A percentile compares a stretch with the other conserved stretches of the same genome.
Conservation (phyloP, 495 filamentous ascomycete species). For the Aspergillus campestris region DNA sequence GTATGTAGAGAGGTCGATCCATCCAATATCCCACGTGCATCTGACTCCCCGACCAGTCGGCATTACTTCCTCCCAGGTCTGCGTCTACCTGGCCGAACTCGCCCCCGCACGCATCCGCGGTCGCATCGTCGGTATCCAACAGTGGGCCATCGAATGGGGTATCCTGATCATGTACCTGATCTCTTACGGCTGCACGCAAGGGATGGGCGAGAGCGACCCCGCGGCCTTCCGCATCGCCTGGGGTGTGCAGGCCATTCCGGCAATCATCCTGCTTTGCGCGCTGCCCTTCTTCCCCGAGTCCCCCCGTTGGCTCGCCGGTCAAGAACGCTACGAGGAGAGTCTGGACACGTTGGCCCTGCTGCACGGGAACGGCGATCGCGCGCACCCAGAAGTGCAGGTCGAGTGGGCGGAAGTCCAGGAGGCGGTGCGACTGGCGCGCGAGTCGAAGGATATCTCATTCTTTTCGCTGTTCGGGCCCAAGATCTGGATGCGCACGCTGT, state of each 20-base stretch:
- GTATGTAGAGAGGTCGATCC: conserved; percentile 2
- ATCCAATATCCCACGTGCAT: not conserved
- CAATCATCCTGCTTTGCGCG: conserved; percentile 51
- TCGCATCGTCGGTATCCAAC: conserved; percentile 64
- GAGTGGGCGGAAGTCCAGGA: conserved; percentile 68
- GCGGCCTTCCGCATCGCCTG: conserved; percentile 65
- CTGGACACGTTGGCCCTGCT: conserved; percentile 60
- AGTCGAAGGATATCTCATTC: conserved; percentile 48
- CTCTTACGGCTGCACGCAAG: conserved; percentile 53
- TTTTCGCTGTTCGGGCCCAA: conserved; percentile 47
- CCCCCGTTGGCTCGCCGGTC: conserved; percentile 64
- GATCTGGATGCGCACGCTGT: conserved; percentile 66
- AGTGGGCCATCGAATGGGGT: conserved; percentile 69
- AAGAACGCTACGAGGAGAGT: conserved; percentile 59
- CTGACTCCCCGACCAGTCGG: conserved; percentile 38
- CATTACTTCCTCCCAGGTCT: conserved; percentile 68
- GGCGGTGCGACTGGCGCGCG: conserved; percentile 44
- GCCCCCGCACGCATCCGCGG: conserved; percentile 59
- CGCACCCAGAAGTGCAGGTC: conserved; percentile 60
- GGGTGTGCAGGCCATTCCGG: conserved; percentile 65
- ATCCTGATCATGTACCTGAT: conserved; percentile 55
- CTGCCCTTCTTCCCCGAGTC: conserved; percentile 65
- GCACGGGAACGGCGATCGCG: conserved; percentile 53
- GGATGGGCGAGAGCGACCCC: conserved; percentile 26
- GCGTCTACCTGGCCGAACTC: conserved; percentile 75